Evolutionary conservation across 202 grass and related monocot genomes (phyloP), one percentile per base, ranked within the genome.

Genomic region (Schoenoplectus triqueter): DNA sequence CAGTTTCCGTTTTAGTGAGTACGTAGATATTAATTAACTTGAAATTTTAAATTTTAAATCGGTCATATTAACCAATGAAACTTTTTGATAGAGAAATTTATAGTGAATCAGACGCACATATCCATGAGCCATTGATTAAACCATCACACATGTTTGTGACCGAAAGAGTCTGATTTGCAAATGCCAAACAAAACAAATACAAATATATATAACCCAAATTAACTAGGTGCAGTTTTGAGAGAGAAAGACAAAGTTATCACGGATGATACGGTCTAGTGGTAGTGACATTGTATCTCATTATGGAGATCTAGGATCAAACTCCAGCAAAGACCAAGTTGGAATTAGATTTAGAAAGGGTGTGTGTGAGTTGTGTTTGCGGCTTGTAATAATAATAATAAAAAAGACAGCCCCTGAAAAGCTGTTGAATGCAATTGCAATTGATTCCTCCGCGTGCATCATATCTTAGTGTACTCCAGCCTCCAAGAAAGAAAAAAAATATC

Each of bases 371-470:
- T 31, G 31, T 31, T 31, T 31, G 31, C 31, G 31, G 31, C 31
- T 31, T 31, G 31, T 31, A 31, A 31, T 31, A 31, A 31, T 31
- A 31, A n/a, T n/a, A n/a, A n/a, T n/a, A 31, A 31, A 31, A 31
- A 31, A 31, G 31, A 59, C 22, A 79, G 40, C 7, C 31, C 39
- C 39, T 79, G 7, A 60, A 79, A 79, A 77, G 73, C 51, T n/a
- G 13, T 13, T 64, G 10, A 75, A 49, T 63, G 15, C 14, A 11
- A 18, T 14, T 62, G 17, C 59, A 62, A 18, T 62, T 62, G 70
- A 85, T 60, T 64, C 59, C 41, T 7, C n/a, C n/a, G 70, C 70
- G 14, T 73, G 69, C 83, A 72, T 64, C 15, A 62, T 76, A 64
- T 60, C 66, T 22, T 73, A 57, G 15, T 85, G 51, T 46, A 72